A percentile compares a stretch with the other conserved stretches of the same genome.
phyloP scores from a whole-genome alignment of 495 filamentous ascomycete genomes.

The Trichodelitschia bisporula region DNA sequence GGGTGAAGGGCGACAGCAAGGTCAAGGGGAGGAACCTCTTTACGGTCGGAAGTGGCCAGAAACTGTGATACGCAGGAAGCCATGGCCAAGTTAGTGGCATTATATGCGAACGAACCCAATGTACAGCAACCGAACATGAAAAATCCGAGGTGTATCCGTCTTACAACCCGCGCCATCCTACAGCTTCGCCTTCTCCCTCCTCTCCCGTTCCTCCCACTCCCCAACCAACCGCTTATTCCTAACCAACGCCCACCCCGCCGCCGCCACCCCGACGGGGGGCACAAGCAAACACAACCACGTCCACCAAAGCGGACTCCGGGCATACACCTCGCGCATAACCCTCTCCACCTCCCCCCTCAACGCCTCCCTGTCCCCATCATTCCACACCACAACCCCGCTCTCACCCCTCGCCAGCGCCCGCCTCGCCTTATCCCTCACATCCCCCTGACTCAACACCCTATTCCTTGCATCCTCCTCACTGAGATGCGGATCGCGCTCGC shows the following conservation, averaged over 20 bases:
- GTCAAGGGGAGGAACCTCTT: conserved; percentile 20
- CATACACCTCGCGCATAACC: conserved; percentile 35
- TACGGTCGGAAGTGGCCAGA: conserved; percentile 12
- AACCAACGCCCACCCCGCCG: conserved; percentile 40
- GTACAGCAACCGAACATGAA: too few relatives aligned
- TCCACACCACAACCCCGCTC: conserved; percentile 60
- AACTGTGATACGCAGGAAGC: too few relatives aligned
- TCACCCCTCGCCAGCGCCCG: conserved; percentile 37
- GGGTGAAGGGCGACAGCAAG: conserved; percentile 9
- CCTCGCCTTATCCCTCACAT: conserved; percentile 57
- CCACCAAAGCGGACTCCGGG: conserved; percentile 56
- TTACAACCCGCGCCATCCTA: too few relatives aligned
- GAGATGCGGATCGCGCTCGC: conserved; percentile 45
- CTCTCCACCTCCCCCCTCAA: conserved; percentile 35
- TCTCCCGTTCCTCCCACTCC: conserved; percentile 41
- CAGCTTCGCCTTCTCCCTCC: conserved; percentile 42
- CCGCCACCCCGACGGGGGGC: conserved; percentile 43
- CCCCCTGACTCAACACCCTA: conserved; percentile 59
- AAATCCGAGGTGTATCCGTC: too few relatives aligned
- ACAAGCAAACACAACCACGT: conserved; percentile 40
- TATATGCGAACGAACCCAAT: too few relatives aligned
- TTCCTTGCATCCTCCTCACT: conserved; percentile 58
- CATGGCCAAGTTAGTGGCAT: too few relatives aligned
- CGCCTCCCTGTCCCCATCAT: conserved; percentile 49
- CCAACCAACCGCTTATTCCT: conserved; percentile 39